A percentile compares a stretch with the other conserved stretches of the same genome.
Evolutionary conservation across 2,329 filamentous ascomycete species (phyloP).

Genomic region (Aspergillus uvarum): DNA sequence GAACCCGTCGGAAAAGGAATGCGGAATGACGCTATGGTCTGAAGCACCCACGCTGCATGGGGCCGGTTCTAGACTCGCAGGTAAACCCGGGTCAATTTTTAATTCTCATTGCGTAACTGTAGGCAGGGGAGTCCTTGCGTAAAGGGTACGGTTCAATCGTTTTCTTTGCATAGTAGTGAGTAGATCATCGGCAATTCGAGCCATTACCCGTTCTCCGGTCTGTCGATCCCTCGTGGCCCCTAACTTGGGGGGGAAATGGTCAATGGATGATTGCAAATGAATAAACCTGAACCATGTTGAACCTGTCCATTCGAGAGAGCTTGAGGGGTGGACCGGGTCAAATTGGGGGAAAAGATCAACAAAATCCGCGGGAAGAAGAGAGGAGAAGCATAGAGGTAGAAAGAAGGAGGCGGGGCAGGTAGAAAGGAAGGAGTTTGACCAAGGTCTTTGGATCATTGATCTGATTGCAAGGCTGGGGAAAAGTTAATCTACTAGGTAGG

Average conservation of each 20-base stretch:
- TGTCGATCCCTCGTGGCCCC: not conserved
- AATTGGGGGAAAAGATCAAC: not conserved
- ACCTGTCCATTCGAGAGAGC: not conserved
- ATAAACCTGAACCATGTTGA: not conserved
- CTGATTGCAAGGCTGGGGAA: not conserved
- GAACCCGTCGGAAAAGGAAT: not conserved
- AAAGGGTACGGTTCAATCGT: not conserved
- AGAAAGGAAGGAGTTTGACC: not conserved
- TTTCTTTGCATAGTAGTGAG: too few relatives aligned
- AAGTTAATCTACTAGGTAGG: not conserved
- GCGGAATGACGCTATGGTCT: constrained; percentile 12
- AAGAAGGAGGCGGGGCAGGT: too few relatives aligned
- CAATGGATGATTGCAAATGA: not conserved
- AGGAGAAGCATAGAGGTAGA: too few relatives aligned
- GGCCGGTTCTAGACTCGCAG: not conserved
- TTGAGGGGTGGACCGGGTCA: not conserved
- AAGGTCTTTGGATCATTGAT: not conserved
- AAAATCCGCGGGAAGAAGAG: not conserved
- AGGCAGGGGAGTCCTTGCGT: not conserved
- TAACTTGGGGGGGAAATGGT: not conserved
- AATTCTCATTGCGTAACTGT: not conserved
- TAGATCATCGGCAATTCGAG: not conserved
- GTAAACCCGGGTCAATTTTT: not conserved
- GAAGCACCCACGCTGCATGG: not conserved
- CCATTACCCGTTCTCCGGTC: not conserved